Conservation (phyloP, 164 flowering plant genomes). For the Macadamia tetraphylla region DNA sequence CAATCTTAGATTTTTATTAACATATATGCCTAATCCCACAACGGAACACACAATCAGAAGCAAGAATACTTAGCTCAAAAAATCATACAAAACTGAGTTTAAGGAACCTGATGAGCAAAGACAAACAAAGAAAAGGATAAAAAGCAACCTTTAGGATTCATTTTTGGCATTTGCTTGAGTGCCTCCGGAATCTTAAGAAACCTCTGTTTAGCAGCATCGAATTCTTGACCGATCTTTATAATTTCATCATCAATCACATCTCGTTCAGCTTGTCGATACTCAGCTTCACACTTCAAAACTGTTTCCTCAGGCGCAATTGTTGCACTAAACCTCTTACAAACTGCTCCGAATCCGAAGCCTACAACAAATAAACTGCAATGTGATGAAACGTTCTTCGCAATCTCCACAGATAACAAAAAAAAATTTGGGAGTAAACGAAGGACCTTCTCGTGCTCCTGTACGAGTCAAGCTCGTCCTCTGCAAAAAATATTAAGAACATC, state of each 20-base stretch:
- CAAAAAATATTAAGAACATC: not conserved
- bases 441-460: slow-evolving; percentile 20
- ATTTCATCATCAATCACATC: slow-evolving; percentile 34
- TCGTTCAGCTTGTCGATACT: slow-evolving; percentile 2
- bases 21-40: slow-evolving; percentile 61
- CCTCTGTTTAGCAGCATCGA: slow-evolving; percentile 48
- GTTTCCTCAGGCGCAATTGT: slow-evolving; percentile 17
- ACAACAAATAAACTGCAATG: slow-evolving; percentile 9
- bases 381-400: not conserved
- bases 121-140: not conserved
- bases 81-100: not conserved
- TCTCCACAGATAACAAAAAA: not conserved
- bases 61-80: not conserved
- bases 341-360: slow-evolving; percentile 23
- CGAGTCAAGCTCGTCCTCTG: slow-evolving; percentile 19
- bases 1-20: slow-evolving; percentile 79
- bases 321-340: slow-evolving; percentile 17
- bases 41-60: slow-evolving; percentile 2
- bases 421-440: not conserved
- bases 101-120: not conserved
- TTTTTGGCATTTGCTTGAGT: slow-evolving; percentile 65
- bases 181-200: slow-evolving; percentile 72
- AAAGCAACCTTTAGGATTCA: slow-evolving; percentile 71
- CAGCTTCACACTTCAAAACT: slow-evolving; percentile 19
- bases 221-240: slow-evolving; percentile 41